Percentiles rank a stretch among this genome's conserved stretches.
These are phyloP conservation scores for Litchi chinensis DNA, from an alignment of 345 rosid species.

Conservation along the genomic window DNA sequence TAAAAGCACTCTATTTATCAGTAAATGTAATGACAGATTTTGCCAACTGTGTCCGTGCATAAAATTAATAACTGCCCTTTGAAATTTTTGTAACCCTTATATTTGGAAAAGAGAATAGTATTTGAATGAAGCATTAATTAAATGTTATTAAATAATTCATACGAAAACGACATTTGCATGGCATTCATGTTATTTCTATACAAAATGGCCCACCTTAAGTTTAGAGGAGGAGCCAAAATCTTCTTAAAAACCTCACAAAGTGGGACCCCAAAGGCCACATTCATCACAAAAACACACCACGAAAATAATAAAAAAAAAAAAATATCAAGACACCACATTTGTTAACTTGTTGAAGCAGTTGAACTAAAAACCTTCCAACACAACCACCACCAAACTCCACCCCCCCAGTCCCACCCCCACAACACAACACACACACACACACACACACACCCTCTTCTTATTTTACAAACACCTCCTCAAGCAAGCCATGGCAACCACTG, in stretches of 20 bases:
- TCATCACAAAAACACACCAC: too few relatives aligned
- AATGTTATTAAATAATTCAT: neutral
- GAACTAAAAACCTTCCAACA: conserved; percentile 40
- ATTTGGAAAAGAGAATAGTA: too few relatives aligned
- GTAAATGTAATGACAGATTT: too few relatives aligned
- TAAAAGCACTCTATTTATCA: too few relatives aligned
- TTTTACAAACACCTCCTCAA: conserved; percentile 1
- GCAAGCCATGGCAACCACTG: conserved; percentile 34
- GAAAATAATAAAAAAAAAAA: too few relatives aligned
- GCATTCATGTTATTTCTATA: neutral
- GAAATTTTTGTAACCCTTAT: too few relatives aligned
- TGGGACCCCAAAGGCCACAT: conserved; percentile 14
- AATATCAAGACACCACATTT: neutral
- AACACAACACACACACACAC: neutral
- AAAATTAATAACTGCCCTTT: too few relatives aligned
- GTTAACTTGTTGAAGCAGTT: conserved; percentile 54
- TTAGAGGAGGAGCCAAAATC: conserved; percentile 13
- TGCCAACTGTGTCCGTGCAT: too few relatives aligned
- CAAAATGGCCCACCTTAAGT: conserved; percentile 14
- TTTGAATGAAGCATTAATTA: too few relatives aligned
- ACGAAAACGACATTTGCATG: neutral
- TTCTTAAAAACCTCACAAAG: neutral
- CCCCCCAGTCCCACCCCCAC: conserved; percentile 20
- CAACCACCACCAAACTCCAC: conserved; percentile 42
- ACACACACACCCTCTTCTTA: conserved; percentile 4